Base-by-base conservation (phyloP, 352 stramenopile genomes). In the Blastocystis sp. region DNA sequence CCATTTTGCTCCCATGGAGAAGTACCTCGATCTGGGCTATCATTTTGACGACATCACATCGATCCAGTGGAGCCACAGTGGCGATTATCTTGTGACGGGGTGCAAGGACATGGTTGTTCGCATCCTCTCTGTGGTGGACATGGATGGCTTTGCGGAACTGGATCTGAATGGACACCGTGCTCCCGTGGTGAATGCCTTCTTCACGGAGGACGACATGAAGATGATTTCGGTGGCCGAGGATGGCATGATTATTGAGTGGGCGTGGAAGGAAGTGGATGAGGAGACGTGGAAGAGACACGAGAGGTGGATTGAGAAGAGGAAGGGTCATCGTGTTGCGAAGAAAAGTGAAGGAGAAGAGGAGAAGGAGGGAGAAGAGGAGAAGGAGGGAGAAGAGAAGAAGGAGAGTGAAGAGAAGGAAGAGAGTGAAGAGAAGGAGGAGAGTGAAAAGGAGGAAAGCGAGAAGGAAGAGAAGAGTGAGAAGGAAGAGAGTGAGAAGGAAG, bases 1-100 rank as follows among this genome's bases (percentile, higher is more conserved):
- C 71, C 93, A 97, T 89, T 96, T 97, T 81, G 93, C 94, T 80
- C 94, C 94, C 0, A 94, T 97, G 74, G 92, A 93, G 67, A 90
- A 96, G 80, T 92, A 96, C 84, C 92, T 93, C 70, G 94, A 93
- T 62, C 96, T 94, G 77, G 92, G 91, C 38, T 93, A 94, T 34
- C 93, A 96, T 90, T 95, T 95, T 88, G 94, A 91, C 23, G 93
- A 96, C 59, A 91, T 97, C n/a, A 88, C 62, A 21, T 89, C 38
- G 41, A 21, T 92, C 10, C 67, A 65, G 17, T 92, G 90, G 90
- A 90, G 79, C 62, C 64, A 66, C 3, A 64, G 90, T 43, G 60
- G 60, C 2, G 91, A 93, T 65, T 95, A 95, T 89, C 93, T 97
- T 66, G 92, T 96, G 38, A 95, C 93, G 17, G 93, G 92, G 19